These are phyloP conservation scores for Ascochyta lentis DNA, from an alignment of 2,329 filamentous ascomycete species.

Conservation along the genomic window DNA sequence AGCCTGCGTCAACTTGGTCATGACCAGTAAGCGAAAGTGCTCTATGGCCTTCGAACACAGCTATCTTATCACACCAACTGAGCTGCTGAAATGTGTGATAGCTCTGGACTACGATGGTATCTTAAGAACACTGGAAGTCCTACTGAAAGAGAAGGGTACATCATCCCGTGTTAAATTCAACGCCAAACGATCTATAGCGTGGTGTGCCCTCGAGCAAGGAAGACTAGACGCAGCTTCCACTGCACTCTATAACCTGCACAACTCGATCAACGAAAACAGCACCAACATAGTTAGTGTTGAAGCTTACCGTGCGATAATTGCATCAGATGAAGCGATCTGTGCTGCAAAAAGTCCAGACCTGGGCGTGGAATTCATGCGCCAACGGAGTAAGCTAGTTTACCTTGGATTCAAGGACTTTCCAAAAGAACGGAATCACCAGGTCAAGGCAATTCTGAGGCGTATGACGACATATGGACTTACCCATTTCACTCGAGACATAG, in stretches of 20 bases:
- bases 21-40: not conserved
- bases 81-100: not conserved
- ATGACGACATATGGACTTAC: not conserved
- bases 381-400: not conserved
- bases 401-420: not conserved
- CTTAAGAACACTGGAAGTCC: not conserved
- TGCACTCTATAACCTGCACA: not conserved
- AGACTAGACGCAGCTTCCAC: not conserved
- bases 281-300: not conserved
- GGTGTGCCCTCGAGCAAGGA: not conserved
- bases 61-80: not conserved
- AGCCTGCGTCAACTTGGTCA: not conserved
- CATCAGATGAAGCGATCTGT: not conserved
- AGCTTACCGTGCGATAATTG: not conserved
- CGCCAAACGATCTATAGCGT: not conserved
- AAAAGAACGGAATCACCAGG: not conserved
- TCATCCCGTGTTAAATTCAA: not conserved
- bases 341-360: not conserved
- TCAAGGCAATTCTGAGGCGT: not conserved
- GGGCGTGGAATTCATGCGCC: not conserved
- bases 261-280: not conserved
- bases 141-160: not conserved
- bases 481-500: not conserved
- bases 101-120: not conserved
- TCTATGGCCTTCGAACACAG: not conserved